Evolutionary conservation across 805 yeast genomes (phyloP).

Genomic region (Yarrowia phangngaensis): DNA sequence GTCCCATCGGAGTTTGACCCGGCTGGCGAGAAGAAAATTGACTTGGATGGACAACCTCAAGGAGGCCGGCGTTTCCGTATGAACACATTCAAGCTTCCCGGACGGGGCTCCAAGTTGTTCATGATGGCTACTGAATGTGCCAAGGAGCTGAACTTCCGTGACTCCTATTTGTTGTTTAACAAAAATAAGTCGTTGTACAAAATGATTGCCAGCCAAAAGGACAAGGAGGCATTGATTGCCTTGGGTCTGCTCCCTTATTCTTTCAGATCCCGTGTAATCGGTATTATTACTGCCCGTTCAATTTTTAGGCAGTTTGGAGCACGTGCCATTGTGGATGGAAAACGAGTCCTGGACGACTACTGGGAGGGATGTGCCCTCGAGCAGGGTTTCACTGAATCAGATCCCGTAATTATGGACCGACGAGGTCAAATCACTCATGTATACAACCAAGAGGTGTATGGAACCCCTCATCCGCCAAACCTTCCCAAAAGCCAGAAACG

Average conservation of each 20-base stretch:
- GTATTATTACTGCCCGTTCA: slow-evolving; percentile 45
- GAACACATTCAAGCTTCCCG: slow-evolving; percentile 44
- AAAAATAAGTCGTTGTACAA: slow-evolving; percentile 42
- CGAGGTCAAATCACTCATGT: slow-evolving; percentile 27
- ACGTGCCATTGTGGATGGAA: slow-evolving; percentile 46
- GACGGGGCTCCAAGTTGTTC: slow-evolving; percentile 41
- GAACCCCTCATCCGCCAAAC: slow-evolving; percentile 17
- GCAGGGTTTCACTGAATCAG: slow-evolving; percentile 46
- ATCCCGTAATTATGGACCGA: slow-evolving; percentile 42
- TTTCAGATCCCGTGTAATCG: slow-evolving; percentile 39
- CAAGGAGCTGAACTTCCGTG: slow-evolving; percentile 46
- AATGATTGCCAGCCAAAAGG: slow-evolving; percentile 41
- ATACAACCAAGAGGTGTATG: slow-evolving; percentile 24
- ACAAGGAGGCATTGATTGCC: slow-evolving; percentile 41
- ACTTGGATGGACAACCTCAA: slow-evolving; percentile 41
- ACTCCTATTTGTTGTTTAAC: slow-evolving; percentile 52
- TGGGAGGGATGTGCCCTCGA: slow-evolving; percentile 48
- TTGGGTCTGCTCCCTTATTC: slow-evolving; percentile 37
- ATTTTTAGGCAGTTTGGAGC: slow-evolving; percentile 53
- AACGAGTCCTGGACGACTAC: slow-evolving; percentile 52
- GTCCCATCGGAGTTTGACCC: slow-evolving; percentile 39
- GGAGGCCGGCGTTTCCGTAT: slow-evolving; percentile 44
- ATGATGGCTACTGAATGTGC: slow-evolving; percentile 45
- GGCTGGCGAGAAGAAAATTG: slow-evolving; percentile 48
- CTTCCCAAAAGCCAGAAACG: slow-evolving; percentile 20